Evolutionary conservation across 805 yeast species (phyloP), one percentile per base, ranked within the genome.

Genomic region (Teunomyces aglyptinius): DNA sequence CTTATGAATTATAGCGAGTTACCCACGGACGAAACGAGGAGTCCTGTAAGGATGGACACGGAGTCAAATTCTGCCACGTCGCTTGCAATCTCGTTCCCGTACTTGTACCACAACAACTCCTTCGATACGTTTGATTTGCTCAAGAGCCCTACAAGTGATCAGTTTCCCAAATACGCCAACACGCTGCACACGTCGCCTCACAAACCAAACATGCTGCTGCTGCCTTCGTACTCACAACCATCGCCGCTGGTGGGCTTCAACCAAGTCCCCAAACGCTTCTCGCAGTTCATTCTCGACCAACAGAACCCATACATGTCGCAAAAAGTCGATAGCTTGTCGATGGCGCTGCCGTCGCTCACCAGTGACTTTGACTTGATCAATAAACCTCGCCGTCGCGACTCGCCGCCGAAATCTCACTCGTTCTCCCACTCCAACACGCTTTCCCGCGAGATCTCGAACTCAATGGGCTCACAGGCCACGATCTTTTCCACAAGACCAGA

Each of bases 391-490:
- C 26, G 41, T 12, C 27, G 35, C 31, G 12, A 45, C 28, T 19
- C 15, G 27, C 13, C 46, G 49, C 4, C 41, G 16, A 35, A 34
- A 13, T 15, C 43, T 11, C 42, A 40, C 38, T 34, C 46, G 12
- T 26, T 18, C 36, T 18, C 38, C 5, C 38, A 16, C 22, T 35
- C 46, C 22, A 16, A 18, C 15, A 31, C 44, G 5, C 39, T 47
- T 5, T 50, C 58, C 5, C 47, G 65, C 20, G 67, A 64, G 35
- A 65, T 68, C 29, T 66, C 73, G 40, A 58, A 62, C 36, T 65
- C 70, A 44, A 64, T 66, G 71, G 75, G 69, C 4, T 70, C 75
- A 0, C 76, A 71, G 50, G 76, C 73, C 20, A 72, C 77, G 0
- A 71, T 71, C 29, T 71, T 71, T 50, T 69, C 75, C n/a, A 71